Evolutionary conservation across 768 basidiomycete genomes (phyloP), one percentile per base, ranked within the genome.

Genomic region (Lactarius deliciosus): DNA sequence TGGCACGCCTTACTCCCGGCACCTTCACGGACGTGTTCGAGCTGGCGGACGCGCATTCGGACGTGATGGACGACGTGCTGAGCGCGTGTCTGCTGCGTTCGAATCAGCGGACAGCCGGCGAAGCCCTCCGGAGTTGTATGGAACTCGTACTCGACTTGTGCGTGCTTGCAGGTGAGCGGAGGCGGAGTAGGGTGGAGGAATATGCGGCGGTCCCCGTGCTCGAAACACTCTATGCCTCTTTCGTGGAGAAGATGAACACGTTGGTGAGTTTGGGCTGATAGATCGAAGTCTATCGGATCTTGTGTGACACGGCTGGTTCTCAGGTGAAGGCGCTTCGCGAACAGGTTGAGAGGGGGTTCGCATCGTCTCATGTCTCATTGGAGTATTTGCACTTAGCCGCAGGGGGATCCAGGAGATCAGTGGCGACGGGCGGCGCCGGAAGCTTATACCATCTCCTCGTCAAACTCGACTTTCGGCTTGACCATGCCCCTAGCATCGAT

Each of bases 71-170:
- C 71, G 83, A 89, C 64, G 86, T 94, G 15, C 82, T 94, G 53
- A 87, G 82, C 63, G 88, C 90, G 16, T 93, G 91, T 73, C 78
- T 93, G 30, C 75, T 94, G 57, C 80, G 89, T 50, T 86, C 89
- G 0, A 81, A 82, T 3, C 92, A 94, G 74, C 80, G 83, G 69
- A 79, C 81, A 8, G 85, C 84, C 1, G 85, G 87, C 0, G 90
- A 91, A 69, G 76, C 87, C 38, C 78, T 94, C 30, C 82, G 86
- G 18, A 81, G 82, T 30, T 80, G 82, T 36, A 76, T 93, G 67
- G 87, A 90, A 72, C 73, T 85, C 43, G 81, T 92, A 4, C 78
- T 94, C 55, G 86, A 90, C 61, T 83, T 90, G 68, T 83, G 86
- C 30, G 79, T 89, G 28, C 78, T 91, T 28, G 82, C 86, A 0